phyloP scores from a whole-genome alignment of 2,329 filamentous ascomycete genomes.

The Xylariaceae sp. region DNA sequence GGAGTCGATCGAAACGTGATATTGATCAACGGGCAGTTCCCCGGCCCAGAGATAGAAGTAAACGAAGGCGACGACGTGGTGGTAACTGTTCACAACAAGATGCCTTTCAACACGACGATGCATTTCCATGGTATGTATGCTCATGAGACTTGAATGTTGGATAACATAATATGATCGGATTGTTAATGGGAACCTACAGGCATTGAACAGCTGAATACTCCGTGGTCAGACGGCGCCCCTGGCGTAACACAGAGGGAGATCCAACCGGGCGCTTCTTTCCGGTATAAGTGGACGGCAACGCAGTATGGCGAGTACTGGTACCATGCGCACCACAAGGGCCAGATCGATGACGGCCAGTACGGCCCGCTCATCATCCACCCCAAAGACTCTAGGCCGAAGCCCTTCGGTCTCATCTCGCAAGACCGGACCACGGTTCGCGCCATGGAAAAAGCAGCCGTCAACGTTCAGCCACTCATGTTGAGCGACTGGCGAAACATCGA shows the following conservation, averaged over 20 bases:
- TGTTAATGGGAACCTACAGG: too few species aligned
- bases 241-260: too few species aligned
- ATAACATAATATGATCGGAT: too few species aligned
- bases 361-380: slow-evolving; percentile 51
- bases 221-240: too few species aligned
- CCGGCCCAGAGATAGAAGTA: slow-evolving; percentile 64
- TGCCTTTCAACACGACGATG: slow-evolving; percentile 55
- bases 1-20: slow-evolving; percentile 15
- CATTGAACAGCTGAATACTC: too few species aligned
- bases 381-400: slow-evolving; percentile 56
- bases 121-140: slow-evolving; percentile 55
- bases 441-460: slow-evolving; percentile 52
- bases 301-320: slow-evolving; percentile 68
- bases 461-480: slow-evolving; percentile 45
- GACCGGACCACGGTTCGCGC: too few species aligned
- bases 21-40: slow-evolving; percentile 61
- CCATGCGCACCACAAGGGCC: slow-evolving; percentile 62
- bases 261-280: too few species aligned
- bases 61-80: slow-evolving; percentile 57
- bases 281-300: slow-evolving; percentile 61
- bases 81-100: slow-evolving; percentile 54
- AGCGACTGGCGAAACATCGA: slow-evolving; percentile 64
- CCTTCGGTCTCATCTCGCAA: too few species aligned
- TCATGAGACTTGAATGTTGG: too few species aligned
- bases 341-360: slow-evolving; percentile 66